These are phyloP conservation scores for Nitzschia sp. DNA, from an alignment of 108 stramenopile genomes.

Conservation along the genomic window DNA sequence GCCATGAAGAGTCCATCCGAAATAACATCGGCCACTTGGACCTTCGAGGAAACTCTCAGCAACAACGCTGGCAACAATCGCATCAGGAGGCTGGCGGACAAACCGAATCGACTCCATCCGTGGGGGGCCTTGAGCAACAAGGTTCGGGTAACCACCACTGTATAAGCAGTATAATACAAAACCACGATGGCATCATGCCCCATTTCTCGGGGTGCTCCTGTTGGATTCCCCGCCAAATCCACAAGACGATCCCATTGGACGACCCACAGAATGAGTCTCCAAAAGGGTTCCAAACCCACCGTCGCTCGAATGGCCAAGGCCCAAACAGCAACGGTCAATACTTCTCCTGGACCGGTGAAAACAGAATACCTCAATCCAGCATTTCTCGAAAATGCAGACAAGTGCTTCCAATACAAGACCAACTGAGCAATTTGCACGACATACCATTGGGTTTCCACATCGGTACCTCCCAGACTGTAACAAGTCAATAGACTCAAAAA, in stretches of 20 bases:
- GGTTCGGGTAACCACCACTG: conserved; percentile 61
- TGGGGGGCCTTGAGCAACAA: conserved; percentile 57
- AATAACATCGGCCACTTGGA: conserved; percentile 59
- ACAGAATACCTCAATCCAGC: conserved; percentile 81
- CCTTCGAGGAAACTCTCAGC: conserved; percentile 46
- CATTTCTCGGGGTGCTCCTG: conserved; percentile 40
- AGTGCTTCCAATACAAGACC: conserved; percentile 83
- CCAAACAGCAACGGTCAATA: conserved; percentile 56
- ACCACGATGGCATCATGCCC: conserved; percentile 59
- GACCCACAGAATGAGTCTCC: conserved; percentile 61
- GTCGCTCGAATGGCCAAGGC: conserved; percentile 66
- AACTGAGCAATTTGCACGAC: conserved; percentile 81
- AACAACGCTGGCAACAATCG: conserved; percentile 73
- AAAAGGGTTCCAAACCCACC: conserved; percentile 62
- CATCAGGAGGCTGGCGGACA: conserved; percentile 72
- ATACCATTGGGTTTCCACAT: conserved; percentile 79
- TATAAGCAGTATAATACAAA: conserved; percentile 64
- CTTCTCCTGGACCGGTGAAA: conserved; percentile 87
- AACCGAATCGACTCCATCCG: conserved; percentile 83
- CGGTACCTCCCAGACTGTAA: conserved; percentile 73
- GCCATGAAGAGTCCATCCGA: conserved; percentile 86
- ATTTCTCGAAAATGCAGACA: conserved; percentile 82
- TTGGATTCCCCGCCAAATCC: conserved; percentile 26
- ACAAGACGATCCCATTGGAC: conserved; percentile 40
- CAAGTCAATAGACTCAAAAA: conserved; percentile 76